Evolutionary conservation across 805 yeast genomes (phyloP).

Genomic region (Sungouiella thailandica): DNA sequence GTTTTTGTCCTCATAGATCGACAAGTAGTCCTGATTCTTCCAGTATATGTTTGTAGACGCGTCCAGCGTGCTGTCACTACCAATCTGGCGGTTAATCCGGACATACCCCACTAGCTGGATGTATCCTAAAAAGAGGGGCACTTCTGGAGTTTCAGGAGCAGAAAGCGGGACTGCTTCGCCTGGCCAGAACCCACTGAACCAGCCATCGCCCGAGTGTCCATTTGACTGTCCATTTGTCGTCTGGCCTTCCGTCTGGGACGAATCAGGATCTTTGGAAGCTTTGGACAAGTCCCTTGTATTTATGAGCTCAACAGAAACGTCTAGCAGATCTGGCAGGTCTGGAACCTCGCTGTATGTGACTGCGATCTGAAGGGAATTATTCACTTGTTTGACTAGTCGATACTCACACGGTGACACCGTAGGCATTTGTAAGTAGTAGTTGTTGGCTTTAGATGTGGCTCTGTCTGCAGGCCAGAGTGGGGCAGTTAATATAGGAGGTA

Average conservation of each 20-base stretch:
- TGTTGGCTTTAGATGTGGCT: no score
- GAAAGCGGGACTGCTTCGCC: conserved; percentile 3
- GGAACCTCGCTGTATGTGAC: conserved; percentile 6
- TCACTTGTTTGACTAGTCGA: conserved; percentile 1
- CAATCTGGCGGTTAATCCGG: conserved; percentile 33
- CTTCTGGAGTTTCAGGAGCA: conserved; percentile 1
- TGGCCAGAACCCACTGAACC: conserved; percentile 10
- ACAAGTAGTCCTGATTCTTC: conserved; percentile 31
- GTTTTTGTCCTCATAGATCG: conserved; percentile 21
- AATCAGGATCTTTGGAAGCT: neutral
- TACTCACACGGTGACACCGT: conserved; percentile 1
- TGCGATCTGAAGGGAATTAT: conserved; percentile 3
- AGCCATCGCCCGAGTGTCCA: neutral
- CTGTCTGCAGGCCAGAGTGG: no score
- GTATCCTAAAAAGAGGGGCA: conserved; percentile 29
- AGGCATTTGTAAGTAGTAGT: no score
- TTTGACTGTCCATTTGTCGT: neutral
- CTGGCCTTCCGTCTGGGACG: neutral
- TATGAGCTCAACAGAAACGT: conserved; percentile 7
- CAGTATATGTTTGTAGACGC: conserved; percentile 22
- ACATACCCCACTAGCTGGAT: conserved; percentile 37
- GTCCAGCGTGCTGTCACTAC: conserved; percentile 11
- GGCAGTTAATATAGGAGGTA: no score
- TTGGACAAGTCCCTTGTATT: no score
- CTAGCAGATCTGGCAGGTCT: conserved; percentile 6